Conservation (phyloP, 1,284 basidiomycete genomes). For the Microbotryum saponariae region DNA sequence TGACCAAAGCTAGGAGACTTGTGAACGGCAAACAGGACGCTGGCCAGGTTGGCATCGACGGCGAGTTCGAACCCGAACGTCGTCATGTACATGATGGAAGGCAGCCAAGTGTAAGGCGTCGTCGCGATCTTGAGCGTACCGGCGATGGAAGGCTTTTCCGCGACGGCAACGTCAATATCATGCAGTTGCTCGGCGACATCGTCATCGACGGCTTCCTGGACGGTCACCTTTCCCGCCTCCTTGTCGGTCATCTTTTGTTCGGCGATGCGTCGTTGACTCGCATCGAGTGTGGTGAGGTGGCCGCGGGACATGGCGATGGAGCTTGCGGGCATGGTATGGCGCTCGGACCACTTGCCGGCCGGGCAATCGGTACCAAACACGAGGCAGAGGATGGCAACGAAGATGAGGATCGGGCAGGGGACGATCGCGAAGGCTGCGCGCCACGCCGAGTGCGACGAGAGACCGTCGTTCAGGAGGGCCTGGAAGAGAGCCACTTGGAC, state of each 20-base stretch:
- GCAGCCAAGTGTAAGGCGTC: slow-evolving; percentile 56
- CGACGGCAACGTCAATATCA: slow-evolving; percentile 50
- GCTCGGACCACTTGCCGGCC: slow-evolving; percentile 49
- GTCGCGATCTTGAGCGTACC: slow-evolving; percentile 43
- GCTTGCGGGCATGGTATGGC: slow-evolving; percentile 48
- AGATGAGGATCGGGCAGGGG: slow-evolving; percentile 53
- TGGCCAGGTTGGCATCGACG: slow-evolving; percentile 53
- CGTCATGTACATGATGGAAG: slow-evolving; percentile 48
- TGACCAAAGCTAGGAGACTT: slow-evolving; percentile 43
- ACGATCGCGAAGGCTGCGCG: slow-evolving; percentile 53
- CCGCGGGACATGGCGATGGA: slow-evolving; percentile 40
- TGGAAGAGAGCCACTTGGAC: slow-evolving; percentile 55
- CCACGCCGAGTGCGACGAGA: slow-evolving; percentile 51
- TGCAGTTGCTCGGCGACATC: slow-evolving; percentile 25
- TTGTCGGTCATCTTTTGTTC: slow-evolving; percentile 40
- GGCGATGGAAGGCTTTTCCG: slow-evolving; percentile 47
- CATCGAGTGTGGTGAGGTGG: slow-evolving; percentile 39
- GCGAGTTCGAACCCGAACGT: slow-evolving; percentile 54
- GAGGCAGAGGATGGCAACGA: slow-evolving; percentile 47
- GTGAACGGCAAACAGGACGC: slow-evolving; percentile 47
- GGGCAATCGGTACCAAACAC: slow-evolving; percentile 56
- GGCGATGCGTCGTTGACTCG: slow-evolving; percentile 34
- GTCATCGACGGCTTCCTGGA: slow-evolving; percentile 21
- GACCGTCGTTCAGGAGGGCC: slow-evolving; percentile 44
- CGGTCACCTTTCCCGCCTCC: slow-evolving; percentile 13